Evolutionary conservation across 73 alveolate species (phyloP), one percentile per base, ranked within the genome.

Genomic region (Paramecium octaurelia): DNA sequence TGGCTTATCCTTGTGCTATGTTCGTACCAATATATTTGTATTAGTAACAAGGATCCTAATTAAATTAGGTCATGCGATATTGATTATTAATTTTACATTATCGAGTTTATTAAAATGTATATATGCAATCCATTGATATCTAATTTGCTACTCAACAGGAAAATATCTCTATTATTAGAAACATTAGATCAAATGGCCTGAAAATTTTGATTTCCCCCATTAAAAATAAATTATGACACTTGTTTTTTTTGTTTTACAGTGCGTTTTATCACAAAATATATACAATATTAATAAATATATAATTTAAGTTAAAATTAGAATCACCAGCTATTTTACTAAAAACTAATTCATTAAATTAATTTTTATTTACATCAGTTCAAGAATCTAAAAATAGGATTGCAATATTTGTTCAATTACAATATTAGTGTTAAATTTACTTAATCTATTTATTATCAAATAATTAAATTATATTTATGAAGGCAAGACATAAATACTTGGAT

Each of bases 1-100:
- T 64, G 44, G 84, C 84, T 31, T 31, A 31, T 27, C 84, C 84
- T 31, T 64, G 84, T 64, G 84, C 84, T 31, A 64, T 64, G 84
- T 64, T 31, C 44, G 10, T 64, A 7, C 84, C 84, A 64, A 27
- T 64, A 6, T 64, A 24, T 16, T 64, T 64, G 46, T 64, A 34
- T 64, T 64, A 64, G 46, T 64, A 64, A 64, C 27, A 64, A 31
- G 42, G 84, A 31, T 16, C 84, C 11, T 34, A 23, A 64, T 6
- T 64, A 10, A 34, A 27, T 64, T 18, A 64, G 27, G 12, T 24
- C 29, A 27, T 34, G 31, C 84, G 46, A 64, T 34, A 64, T 31
- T 64, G 84, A 64, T 31, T 8, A 23, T 54, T 54, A 54, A 64
- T 27, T 64, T 64, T 31, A 31, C 24, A 64, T 64, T 64, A 64